Conservation (phyloP, 2,329 filamentous ascomycete species). For the Aureobasidium sp. region DNA sequence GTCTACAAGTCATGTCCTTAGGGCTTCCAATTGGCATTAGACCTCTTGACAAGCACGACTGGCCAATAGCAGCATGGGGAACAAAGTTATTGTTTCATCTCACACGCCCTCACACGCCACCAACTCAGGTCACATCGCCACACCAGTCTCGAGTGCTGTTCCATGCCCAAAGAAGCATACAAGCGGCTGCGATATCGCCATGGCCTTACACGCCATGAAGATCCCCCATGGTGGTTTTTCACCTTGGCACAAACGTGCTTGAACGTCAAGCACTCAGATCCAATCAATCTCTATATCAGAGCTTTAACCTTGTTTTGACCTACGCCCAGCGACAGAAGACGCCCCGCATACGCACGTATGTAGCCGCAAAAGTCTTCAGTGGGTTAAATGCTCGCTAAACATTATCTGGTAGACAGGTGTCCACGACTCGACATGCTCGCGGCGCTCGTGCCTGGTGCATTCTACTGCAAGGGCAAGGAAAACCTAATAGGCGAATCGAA, state of each 20-base stretch:
- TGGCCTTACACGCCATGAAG: not conserved
- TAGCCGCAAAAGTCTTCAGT: not conserved
- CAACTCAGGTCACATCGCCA: not conserved
- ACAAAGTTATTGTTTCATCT: constrained; percentile 14
- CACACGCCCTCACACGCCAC: constrained; percentile 2
- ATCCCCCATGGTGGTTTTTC: not conserved
- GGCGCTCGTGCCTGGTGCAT: not conserved
- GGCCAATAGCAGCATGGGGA: not conserved
- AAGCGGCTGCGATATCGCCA: not conserved
- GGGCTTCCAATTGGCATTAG: not conserved
- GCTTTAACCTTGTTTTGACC: constrained; percentile 12
- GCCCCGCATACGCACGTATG: not conserved
- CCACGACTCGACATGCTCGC: not conserved
- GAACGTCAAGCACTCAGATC: not conserved
- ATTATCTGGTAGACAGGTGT: constrained; percentile 11
- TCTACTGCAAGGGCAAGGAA: not conserved
- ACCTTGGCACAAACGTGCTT: constrained; percentile 1
- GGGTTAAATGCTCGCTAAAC: not conserved
- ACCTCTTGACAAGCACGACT: not conserved
- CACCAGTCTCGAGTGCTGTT: not conserved
- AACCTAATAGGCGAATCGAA: constrained; percentile 11
- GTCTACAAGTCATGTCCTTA: not conserved
- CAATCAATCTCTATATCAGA: not conserved
- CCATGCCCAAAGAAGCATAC: not conserved
- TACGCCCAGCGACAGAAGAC: not conserved